A percentile compares a stretch with the other conserved stretches of the same genome.
phyloP scores from a whole-genome alignment of 2,329 filamentous ascomycete species.

The Capronia coronata region DNA sequence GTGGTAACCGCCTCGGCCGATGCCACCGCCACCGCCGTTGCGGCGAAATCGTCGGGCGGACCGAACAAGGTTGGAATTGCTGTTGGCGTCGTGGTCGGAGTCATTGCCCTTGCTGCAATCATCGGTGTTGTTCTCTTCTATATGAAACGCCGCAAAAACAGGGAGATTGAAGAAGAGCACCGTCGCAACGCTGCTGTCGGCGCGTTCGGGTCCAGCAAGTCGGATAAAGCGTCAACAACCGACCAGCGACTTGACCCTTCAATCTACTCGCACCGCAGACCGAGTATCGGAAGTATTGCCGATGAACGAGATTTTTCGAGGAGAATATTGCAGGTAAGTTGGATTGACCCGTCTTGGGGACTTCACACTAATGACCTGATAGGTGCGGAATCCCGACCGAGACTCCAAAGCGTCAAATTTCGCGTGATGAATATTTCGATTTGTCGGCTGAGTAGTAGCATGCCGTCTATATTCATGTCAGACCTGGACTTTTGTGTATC shows the following conservation, averaged over 20 bases:
- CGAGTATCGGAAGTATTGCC: slow-evolving; percentile 92
- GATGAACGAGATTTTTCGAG: slow-evolving; percentile 96
- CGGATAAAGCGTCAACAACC: slow-evolving; percentile 58
- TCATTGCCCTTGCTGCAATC: slow-evolving; percentile 61
- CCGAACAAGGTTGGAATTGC: slow-evolving; percentile 79
- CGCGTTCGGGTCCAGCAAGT: slow-evolving; percentile 59
- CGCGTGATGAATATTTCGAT: slow-evolving; percentile 5
- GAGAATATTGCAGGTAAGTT: slow-evolving; percentile 81
- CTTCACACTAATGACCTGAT: background rate
- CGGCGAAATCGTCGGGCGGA: slow-evolving; percentile 30
- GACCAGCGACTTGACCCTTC: slow-evolving; percentile 81
- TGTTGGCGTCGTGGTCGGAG: slow-evolving; percentile 78
- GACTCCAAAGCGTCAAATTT: slow-evolving; percentile 21
- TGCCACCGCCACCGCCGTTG: slow-evolving; percentile 29
- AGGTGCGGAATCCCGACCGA: slow-evolving; percentile 27
- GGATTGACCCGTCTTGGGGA: background rate
- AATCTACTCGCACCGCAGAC: slow-evolving; percentile 70
- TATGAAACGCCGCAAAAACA: slow-evolving; percentile 67
- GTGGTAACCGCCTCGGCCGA: slow-evolving; percentile 34
- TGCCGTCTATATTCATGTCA: too few species aligned
- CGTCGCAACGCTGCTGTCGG: slow-evolving; percentile 72
- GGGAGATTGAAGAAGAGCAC: slow-evolving; percentile 76
- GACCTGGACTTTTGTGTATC: too few species aligned
- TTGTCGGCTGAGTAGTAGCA: too few species aligned
- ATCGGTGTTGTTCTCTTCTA: slow-evolving; percentile 66